Percentiles rank a stretch among this genome's conserved stretches.
Evolutionary conservation across 768 basidiomycete species (phyloP).

Genomic region (Cantharellus anzutake): DNA sequence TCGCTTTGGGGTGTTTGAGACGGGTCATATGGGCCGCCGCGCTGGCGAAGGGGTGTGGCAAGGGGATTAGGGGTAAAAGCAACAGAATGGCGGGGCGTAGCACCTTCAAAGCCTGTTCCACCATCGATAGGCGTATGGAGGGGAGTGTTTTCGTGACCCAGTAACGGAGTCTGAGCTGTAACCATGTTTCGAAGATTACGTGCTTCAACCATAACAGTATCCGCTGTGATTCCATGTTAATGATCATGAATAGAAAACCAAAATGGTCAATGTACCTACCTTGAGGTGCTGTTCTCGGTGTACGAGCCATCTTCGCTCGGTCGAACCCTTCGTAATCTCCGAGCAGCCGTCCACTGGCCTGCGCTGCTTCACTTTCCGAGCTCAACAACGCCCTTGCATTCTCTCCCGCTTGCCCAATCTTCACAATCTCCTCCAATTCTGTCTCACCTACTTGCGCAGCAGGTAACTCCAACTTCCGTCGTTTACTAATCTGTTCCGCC

Average conservation of each 20-base stretch:
- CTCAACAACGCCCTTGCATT: conserved; percentile 69
- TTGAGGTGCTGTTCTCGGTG: conserved; percentile 85
- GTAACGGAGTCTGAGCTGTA: conserved; percentile 76
- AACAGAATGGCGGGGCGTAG: conserved; percentile 80
- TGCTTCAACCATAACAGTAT: conserved; percentile 87
- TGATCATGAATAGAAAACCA: conserved; percentile 4
- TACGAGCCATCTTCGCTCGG: conserved; percentile 77
- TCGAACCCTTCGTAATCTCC: conserved; percentile 88
- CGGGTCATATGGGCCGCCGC: conserved; percentile 21
- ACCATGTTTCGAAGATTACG: conserved; percentile 91
- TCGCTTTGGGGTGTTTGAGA: conserved; percentile 24
- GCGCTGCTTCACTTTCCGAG: conserved; percentile 45
- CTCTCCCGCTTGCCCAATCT: conserved; percentile 88
- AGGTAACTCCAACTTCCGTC: conserved; percentile 71
- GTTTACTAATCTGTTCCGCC: conserved; percentile 81
- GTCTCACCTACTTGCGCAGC: conserved; percentile 82
- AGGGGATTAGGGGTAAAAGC: conserved; percentile 94
- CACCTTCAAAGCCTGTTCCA: conserved; percentile 86
- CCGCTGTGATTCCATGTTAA: conserved; percentile 35
- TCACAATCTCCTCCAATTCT: conserved; percentile 95
- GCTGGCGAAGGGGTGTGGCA: conserved; percentile 51
- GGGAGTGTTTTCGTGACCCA: conserved; percentile 96
- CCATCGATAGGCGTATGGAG: conserved; percentile 52
- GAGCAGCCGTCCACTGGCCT: conserved; percentile 67
- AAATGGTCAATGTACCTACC: conserved; percentile 32